phyloP scores from a whole-genome alignment of 2,329 filamentous ascomycete genomes.

The Pyrenochaeta sp. region DNA sequence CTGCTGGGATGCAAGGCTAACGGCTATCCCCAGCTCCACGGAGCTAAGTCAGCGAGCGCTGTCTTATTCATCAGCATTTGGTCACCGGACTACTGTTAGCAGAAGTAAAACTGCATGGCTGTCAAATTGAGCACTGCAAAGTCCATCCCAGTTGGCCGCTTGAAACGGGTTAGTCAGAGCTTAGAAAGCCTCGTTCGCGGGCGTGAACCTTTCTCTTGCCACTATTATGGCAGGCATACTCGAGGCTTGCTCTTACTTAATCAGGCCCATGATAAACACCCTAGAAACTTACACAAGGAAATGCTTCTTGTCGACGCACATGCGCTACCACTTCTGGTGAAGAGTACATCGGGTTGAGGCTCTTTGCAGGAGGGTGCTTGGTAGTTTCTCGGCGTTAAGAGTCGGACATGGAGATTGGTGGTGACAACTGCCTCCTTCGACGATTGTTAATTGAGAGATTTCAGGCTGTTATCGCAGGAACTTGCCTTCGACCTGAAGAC shows the following conservation, averaged over 20 bases:
- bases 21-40: conserved; percentile 11
- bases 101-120: neutral
- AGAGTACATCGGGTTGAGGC: too few species aligned
- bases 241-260: conserved; percentile 7
- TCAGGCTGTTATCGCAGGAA: neutral
- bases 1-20: conserved; percentile 14
- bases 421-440: conserved; percentile 1
- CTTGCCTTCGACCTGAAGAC: too few species aligned
- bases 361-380: neutral
- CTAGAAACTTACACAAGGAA: too few species aligned
- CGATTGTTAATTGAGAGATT: neutral
- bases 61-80: conserved; percentile 29
- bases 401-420: neutral
- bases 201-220: neutral
- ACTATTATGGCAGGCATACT: neutral
- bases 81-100: conserved; percentile 2
- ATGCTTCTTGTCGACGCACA: too few species aligned
- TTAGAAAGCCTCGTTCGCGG: conserved; percentile 9
- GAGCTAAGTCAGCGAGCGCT: conserved; percentile 25
- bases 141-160: neutral
- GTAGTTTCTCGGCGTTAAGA: neutral
- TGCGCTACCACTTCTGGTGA: neutral
- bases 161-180: conserved; percentile 13
- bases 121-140: neutral
- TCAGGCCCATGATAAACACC: conserved; percentile 21